These are phyloP conservation scores for Marasmius tenuissimus DNA, from an alignment of 1,284 basidiomycete genomes.

Conservation along the genomic window DNA sequence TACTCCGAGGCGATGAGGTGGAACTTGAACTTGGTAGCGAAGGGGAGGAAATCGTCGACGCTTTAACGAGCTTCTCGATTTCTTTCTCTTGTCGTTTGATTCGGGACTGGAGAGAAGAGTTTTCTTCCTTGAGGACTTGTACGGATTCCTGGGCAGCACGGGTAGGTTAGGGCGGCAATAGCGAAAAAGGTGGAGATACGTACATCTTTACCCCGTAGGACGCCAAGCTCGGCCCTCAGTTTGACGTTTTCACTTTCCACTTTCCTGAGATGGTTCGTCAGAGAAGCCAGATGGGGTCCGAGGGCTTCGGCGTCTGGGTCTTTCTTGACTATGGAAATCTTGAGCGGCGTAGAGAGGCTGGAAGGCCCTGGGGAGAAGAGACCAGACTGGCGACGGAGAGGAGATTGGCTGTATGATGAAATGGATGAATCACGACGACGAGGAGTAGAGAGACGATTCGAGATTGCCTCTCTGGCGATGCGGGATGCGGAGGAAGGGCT, in stretches of 20 bases:
- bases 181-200: constrained; percentile 35
- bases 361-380: background rate
- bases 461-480: background rate
- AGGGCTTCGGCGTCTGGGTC: background rate
- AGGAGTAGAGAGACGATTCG: background rate
- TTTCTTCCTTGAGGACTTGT: constrained; percentile 76
- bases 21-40: background rate
- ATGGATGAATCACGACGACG: background rate
- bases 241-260: constrained; percentile 67
- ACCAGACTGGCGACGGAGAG: background rate
- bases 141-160: background rate
- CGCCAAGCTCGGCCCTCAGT: constrained; percentile 52
- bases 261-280: constrained; percentile 57
- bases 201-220: constrained; percentile 53
- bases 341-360: background rate
- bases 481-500: background rate
- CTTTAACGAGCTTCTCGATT: constrained; percentile 51
- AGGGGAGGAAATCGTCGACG: constrained; percentile 21
- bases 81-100: constrained; percentile 53
- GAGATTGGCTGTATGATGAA: background rate
- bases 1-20: constrained; percentile 6
- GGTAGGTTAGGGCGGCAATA: background rate
- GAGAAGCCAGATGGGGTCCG: constrained; percentile 44
- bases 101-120: constrained; percentile 55
- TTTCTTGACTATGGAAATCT: background rate